These are phyloP conservation scores for Cryphonectria japonica DNA, from an alignment of 2,329 filamentous ascomycete species.

Conservation along the genomic window DNA sequence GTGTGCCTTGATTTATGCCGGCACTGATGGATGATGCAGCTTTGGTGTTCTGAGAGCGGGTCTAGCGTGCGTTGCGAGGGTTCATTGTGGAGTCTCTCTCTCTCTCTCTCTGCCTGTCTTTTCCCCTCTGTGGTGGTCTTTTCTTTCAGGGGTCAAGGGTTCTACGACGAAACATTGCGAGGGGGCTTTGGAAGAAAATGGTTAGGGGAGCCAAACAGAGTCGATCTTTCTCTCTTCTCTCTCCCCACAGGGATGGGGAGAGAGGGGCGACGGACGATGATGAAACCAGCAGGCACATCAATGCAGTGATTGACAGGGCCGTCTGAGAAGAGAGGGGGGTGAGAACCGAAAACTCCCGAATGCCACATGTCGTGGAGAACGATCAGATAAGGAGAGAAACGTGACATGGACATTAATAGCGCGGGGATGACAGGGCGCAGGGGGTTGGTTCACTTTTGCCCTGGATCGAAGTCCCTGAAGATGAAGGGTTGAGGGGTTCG, in stretches of 20 bases:
- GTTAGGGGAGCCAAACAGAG: not conserved
- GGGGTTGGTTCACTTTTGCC: not conserved
- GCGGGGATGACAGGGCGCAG: not conserved
- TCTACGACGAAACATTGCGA: not conserved
- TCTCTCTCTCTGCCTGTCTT: not conserved
- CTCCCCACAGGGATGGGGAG: not conserved
- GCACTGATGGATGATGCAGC: slow-evolving; percentile 2
- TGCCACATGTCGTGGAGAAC: not conserved
- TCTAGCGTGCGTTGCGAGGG: not conserved
- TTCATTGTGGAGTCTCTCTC: not conserved
- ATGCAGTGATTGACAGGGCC: not conserved
- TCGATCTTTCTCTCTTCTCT: not conserved
- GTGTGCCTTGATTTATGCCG: slow-evolving; percentile 8
- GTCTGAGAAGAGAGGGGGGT: not conserved
- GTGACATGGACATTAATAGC: not conserved
- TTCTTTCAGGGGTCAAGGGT: not conserved
- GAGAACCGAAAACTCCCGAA: not conserved
- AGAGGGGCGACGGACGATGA: not conserved
- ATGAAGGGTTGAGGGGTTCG: not conserved
- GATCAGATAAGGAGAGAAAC: not conserved
- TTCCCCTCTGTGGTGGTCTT: not conserved
- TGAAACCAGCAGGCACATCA: not conserved
- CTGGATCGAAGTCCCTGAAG: not conserved
- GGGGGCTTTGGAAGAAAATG: not conserved
- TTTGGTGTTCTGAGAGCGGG: not conserved